Conservation (phyloP, 2,329 filamentous ascomycete species). For the Penicillium corylophilum region DNA sequence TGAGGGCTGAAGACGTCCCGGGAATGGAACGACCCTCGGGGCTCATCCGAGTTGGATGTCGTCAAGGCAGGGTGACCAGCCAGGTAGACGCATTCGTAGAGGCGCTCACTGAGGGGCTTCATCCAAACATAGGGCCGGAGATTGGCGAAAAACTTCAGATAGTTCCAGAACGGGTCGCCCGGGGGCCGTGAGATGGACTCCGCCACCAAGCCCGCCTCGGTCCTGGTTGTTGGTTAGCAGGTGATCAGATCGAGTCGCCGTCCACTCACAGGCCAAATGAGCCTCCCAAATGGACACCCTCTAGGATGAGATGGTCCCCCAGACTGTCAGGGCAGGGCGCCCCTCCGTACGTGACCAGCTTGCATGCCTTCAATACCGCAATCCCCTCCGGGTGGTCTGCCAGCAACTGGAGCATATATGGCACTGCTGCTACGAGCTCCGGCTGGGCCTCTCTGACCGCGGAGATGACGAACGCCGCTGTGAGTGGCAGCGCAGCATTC, state of each 20-base stretch:
- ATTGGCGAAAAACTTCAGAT: slow-evolving; percentile 41
- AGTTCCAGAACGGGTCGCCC: slow-evolving; percentile 45
- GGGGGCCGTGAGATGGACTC: slow-evolving; percentile 43
- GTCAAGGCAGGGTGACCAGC: slow-evolving; percentile 32
- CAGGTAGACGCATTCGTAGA: slow-evolving; percentile 36
- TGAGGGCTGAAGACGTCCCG: slow-evolving; percentile 35
- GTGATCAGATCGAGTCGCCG: no score
- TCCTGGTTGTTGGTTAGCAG: slow-evolving; percentile 26
- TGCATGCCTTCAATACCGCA: slow-evolving; percentile 37
- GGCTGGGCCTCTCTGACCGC: slow-evolving; percentile 39
- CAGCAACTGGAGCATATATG: slow-evolving; percentile 44
- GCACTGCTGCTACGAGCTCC: slow-evolving; percentile 44
- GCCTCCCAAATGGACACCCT: slow-evolving; percentile 39
- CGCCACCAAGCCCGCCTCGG: slow-evolving; percentile 45
- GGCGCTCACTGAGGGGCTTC: slow-evolving; percentile 28
- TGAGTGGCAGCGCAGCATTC: slow-evolving; percentile 42
- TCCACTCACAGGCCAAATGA: slow-evolving; percentile 43
- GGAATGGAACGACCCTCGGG: slow-evolving; percentile 35
- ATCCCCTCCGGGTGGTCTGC: slow-evolving; percentile 38
- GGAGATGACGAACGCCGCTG: slow-evolving; percentile 35
- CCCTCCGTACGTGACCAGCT: slow-evolving; percentile 43
- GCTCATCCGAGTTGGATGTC: slow-evolving; percentile 32
- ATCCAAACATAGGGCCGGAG: slow-evolving; percentile 40
- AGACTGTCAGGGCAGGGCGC: slow-evolving; percentile 45
- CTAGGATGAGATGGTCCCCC: slow-evolving; percentile 39